These are phyloP conservation scores for Emericellopsis terricola DNA, from an alignment of 495 filamentous ascomycete genomes.

Conservation along the genomic window DNA sequence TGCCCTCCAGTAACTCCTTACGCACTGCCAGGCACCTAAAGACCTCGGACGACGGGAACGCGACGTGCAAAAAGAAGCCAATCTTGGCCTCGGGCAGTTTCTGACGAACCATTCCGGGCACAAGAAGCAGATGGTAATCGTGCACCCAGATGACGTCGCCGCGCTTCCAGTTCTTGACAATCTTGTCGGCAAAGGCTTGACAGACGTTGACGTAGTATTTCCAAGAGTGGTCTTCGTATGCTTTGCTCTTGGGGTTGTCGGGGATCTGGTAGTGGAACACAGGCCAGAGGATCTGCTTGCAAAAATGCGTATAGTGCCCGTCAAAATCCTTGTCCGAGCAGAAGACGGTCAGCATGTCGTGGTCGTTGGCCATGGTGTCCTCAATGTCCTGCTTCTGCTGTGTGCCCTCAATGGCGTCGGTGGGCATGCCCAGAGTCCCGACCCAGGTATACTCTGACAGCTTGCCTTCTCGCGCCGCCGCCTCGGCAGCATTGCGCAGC, in stretches of 20 bases:
- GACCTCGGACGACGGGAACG: slow-evolving; percentile 88
- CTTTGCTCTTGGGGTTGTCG: slow-evolving; percentile 93
- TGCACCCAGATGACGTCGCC: slow-evolving; percentile 87
- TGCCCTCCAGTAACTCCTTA: slow-evolving; percentile 70
- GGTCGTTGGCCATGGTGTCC: slow-evolving; percentile 57
- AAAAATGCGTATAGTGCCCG: slow-evolving; percentile 83
- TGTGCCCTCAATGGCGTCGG: slow-evolving; percentile 52
- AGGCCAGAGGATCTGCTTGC: slow-evolving; percentile 79
- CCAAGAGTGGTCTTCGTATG: slow-evolving; percentile 92
- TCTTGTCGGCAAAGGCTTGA: slow-evolving; percentile 74
- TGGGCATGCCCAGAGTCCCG: slow-evolving; percentile 81
- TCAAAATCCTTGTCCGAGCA: slow-evolving; percentile 78
- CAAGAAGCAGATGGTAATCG: slow-evolving; percentile 84
- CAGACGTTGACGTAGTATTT: slow-evolving; percentile 82
- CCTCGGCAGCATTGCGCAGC: slow-evolving; percentile 68
- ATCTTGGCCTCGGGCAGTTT: slow-evolving; percentile 79
- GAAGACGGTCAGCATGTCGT: slow-evolving; percentile 64
- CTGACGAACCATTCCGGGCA: slow-evolving; percentile 79
- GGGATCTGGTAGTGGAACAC: slow-evolving; percentile 95
- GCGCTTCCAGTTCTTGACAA: slow-evolving; percentile 77
- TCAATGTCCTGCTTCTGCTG: slow-evolving; percentile 61
- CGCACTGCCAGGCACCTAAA: slow-evolving; percentile 78
- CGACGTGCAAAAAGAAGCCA: slow-evolving; percentile 86
- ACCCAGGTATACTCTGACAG: slow-evolving; percentile 65
- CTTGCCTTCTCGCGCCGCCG: slow-evolving; percentile 44